Conservation (phyloP, 169 alveolate genomes). For the Plasmodium knowlesi region DNA sequence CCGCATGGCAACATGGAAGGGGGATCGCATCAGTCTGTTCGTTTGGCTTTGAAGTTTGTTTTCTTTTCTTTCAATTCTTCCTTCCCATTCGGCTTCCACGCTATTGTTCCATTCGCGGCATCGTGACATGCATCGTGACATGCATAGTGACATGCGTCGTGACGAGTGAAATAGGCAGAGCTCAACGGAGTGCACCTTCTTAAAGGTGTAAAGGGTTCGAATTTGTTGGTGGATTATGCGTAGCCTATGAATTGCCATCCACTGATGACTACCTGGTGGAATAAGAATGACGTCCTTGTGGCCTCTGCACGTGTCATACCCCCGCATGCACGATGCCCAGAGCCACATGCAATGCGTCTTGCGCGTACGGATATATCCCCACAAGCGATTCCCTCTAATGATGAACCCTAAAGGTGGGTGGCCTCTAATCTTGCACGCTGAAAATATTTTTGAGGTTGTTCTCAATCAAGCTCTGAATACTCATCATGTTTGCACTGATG, state of each 20-base stretch:
- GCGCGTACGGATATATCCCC: background rate
- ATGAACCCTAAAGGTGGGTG: background rate
- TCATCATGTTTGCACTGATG: slow-evolving; percentile 28
- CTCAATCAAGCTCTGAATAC: slow-evolving; percentile 48
- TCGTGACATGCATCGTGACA: too few relatives aligned
- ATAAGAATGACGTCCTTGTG: background rate
- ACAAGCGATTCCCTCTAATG: background rate
- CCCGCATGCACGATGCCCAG: background rate
- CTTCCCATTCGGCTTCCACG: background rate
- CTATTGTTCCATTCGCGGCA: background rate
- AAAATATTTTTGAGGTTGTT: slow-evolving; percentile 47
- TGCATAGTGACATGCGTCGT: background rate
- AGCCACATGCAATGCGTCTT: background rate
- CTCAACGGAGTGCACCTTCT: background rate
- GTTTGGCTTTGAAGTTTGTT: too few relatives aligned
- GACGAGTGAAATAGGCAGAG: background rate
- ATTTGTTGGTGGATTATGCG: background rate
- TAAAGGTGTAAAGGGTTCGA: background rate
- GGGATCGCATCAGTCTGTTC: background rate
- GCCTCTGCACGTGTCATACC: background rate
- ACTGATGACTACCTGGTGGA: background rate
- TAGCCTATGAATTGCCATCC: background rate
- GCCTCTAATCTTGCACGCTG: slow-evolving; percentile 9
- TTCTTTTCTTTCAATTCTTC: background rate
- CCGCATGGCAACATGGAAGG: background rate